Evolutionary conservation across 176 grass and related monocot genomes (phyloP), one percentile per base, ranked within the genome.

Genomic region (Urochloa ruziziensis): DNA sequence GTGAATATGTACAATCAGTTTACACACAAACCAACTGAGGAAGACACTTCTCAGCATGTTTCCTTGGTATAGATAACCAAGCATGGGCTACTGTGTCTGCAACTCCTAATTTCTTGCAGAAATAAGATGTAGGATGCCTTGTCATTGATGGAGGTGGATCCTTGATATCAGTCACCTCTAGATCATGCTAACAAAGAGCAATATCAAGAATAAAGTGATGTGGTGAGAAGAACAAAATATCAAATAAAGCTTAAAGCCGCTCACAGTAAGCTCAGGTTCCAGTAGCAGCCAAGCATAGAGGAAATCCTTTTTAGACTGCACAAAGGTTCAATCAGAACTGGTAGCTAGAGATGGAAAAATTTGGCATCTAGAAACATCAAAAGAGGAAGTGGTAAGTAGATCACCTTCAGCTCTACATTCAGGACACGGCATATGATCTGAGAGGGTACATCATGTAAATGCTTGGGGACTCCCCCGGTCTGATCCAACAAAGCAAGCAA

Each of bases 41-140:
- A 73, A 73, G 47, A 73, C 70, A 73, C 19, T 73, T 73, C 29
- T 34, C 46, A 21, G 47, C 70, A 53, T 73, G 47, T 29, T 52
- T 73, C 29, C 70, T 73, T 73, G 46, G 47, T 73, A 73, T 52
- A 23, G 70, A 73, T 34, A 73, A 23, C 70, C 70, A 73, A 34
- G 70, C 46, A 53, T 53, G 70, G 3, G 17, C 70, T 47, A 52
- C 19, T 73, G 46, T 73, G 7, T 52, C 46, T 52, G 27, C 15
- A 49, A 6, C 44, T 49, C 44, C 16, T 72, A 72, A 18, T 72
- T 49, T 51, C 69, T 72, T 73, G 70, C 44, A 72, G 44, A 72
- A 73, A 27, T 32, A 73, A 51, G 44, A 43, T 17, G 5, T 46
- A 73, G 28, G 46, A 73, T 32, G 7, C 46, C 44, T 73, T 4